Evolutionary conservation across 345 rosid genomes (phyloP).

Genomic region (Lumnitzera racemosa): DNA sequence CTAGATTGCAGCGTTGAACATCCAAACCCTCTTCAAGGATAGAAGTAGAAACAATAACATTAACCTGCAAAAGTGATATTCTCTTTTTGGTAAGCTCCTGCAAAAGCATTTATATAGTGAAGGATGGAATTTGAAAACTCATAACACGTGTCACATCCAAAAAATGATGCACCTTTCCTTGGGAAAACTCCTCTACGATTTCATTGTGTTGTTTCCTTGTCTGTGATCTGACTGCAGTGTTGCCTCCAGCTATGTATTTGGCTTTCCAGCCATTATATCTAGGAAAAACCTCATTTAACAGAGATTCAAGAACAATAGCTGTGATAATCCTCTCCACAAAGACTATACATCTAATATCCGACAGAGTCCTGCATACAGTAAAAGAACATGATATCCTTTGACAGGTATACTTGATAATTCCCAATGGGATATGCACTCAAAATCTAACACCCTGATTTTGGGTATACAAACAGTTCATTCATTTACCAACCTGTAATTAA

Average conservation of each 20-base stretch:
- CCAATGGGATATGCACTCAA: background rate
- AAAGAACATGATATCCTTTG: background rate
- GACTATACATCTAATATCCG: slow-evolving; percentile 69
- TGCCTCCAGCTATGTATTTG: slow-evolving; percentile 67
- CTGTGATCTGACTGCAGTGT: slow-evolving; percentile 43
- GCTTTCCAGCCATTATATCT: slow-evolving; percentile 46
- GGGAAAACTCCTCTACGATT: slow-evolving; percentile 75
- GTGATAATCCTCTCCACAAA: slow-evolving; percentile 79
- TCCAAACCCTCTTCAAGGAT: slow-evolving; percentile 96
- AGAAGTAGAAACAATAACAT: slow-evolving; percentile 84
- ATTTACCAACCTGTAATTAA: slow-evolving; percentile 55
- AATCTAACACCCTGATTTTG: background rate
- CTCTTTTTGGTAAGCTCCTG: background rate
- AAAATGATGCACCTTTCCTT: slow-evolving; percentile 46
- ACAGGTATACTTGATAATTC: background rate
- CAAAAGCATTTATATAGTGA: slow-evolving; percentile 1
- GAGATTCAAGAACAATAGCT: slow-evolving; percentile 48
- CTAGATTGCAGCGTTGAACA: slow-evolving; percentile 83
- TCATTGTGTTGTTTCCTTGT: slow-evolving; percentile 59
- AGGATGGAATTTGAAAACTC: slow-evolving; percentile 1
- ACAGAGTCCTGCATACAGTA: slow-evolving; percentile 31
- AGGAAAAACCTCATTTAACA: slow-evolving; percentile 56
- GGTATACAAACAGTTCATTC: background rate
- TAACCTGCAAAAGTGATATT: slow-evolving; percentile 39
- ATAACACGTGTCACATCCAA: background rate